Evolutionary conservation across 352 stramenopile species (phyloP), one percentile per base, ranked within the genome.

Genomic region (Pythium aristosporum): DNA sequence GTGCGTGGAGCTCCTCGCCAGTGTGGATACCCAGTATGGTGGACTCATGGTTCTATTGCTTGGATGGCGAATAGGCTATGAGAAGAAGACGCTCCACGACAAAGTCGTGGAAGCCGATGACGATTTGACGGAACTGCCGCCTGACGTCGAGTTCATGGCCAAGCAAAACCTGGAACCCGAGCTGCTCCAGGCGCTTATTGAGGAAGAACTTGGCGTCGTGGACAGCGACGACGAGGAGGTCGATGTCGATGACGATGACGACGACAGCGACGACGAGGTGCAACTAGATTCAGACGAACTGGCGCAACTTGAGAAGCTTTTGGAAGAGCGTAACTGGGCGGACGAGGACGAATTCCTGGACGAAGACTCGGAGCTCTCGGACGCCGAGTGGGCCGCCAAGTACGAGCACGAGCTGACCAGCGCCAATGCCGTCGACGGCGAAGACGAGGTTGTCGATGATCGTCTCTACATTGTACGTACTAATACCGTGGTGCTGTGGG

Each of bases 91-190:
- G 60, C 72, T 80, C 20, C 66, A 72, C 50, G 74, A 81, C 56
- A 85, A 77, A 63, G 84, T 89, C 44, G 78, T 85, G 15, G 82
- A 85, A 15, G 39, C 63, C 16, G 74, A 79, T 5, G 72, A 74
- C 2, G 75, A 82, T 37, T 42, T 75, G 32, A 77, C 67, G 21
- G 82, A 77, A 36, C 34, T 91, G 30, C 74, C 82, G 11, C 63
- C 80, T 2, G 82, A 89, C 48, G 75, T 91, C 57, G 73, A 91
- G 69, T 85, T 84, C 61, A 59, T 91, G 63, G 77, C 65, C 72
- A 71, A 87, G 61, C 71, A 83, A 42, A 63, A 78, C 28, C 57
- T 82, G 12, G 51, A 68, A 7, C 70, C 71, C 4, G 77, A 85
- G n/a, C 55, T 75, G 5, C 43, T 80, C 28, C 50, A 60, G 42